A percentile compares a stretch with the other conserved stretches of the same genome.
These are phyloP conservation scores for Yamadazyma blattariae DNA, from an alignment of 1,139 yeast genomes.

Conservation along the genomic window DNA sequence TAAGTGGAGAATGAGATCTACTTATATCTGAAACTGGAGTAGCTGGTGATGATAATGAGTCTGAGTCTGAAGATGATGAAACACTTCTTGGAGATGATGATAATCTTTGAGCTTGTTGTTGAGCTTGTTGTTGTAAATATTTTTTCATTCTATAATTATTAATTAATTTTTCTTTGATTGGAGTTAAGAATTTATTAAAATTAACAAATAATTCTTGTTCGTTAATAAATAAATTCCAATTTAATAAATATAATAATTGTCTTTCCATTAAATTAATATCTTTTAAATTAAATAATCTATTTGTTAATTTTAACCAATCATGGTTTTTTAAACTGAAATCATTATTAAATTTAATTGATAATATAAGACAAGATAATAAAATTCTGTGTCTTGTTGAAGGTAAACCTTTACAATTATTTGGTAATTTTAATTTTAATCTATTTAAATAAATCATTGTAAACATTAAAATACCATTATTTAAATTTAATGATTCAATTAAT, in stretches of 20 bases:
- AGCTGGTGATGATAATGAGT: constrained; percentile 4
- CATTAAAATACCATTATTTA: constrained; percentile 74
- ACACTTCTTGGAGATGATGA: constrained; percentile 3
- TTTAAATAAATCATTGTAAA: constrained; percentile 68
- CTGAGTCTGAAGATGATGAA: constrained; percentile 4
- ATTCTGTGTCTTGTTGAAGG: constrained; percentile 79
- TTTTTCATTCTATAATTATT: constrained; percentile 36
- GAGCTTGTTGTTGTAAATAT: constrained; percentile 25
- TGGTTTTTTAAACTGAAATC: constrained; percentile 74
- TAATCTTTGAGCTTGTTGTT: background rate
- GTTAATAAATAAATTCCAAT: constrained; percentile 65
- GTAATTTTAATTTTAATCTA: constrained; percentile 56
- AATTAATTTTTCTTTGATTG: constrained; percentile 58
- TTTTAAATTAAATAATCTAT: constrained; percentile 61
- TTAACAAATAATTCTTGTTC: constrained; percentile 51
- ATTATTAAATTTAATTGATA: constrained; percentile 71
- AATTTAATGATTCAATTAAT: constrained; percentile 69
- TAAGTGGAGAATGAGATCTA: background rate
- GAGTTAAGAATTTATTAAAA: constrained; percentile 55
- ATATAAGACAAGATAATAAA: constrained; percentile 67
- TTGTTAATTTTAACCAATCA: constrained; percentile 79
- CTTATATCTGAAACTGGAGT: constrained; percentile 5
- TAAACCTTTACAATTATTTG: constrained; percentile 69
- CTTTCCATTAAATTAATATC: constrained; percentile 82
- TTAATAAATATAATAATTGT: constrained; percentile 62